phyloP scores from a whole-genome alignment of 2,329 filamentous ascomycete species.

The Emydomyces testavorans region DNA sequence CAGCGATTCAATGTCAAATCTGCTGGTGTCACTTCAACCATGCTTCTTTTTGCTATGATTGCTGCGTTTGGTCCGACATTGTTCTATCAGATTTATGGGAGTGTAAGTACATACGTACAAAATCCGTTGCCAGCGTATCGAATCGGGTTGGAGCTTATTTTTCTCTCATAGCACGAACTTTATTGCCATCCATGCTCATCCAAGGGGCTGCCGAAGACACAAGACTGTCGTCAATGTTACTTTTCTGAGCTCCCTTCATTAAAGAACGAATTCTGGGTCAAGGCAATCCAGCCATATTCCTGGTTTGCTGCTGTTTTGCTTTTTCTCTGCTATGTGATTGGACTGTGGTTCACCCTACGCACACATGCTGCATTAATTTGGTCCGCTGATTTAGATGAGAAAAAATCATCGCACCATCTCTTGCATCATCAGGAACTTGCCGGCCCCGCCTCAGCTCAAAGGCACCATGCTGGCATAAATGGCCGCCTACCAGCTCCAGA shows the following conservation, averaged over 20 bases:
- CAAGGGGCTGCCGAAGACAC: constrained; percentile 23
- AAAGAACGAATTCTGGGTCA: constrained; percentile 75
- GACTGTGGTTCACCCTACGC: constrained; percentile 85
- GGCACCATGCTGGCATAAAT: constrained; percentile 20
- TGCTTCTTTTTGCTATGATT: constrained; percentile 92
- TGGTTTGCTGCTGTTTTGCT: constrained; percentile 75
- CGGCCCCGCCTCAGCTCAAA: neutral
- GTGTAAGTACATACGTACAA: constrained; percentile 47
- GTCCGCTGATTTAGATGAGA: constrained; percentile 74
- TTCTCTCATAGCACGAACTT: constrained; percentile 59
- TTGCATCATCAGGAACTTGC: neutral
- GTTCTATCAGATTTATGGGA: constrained; percentile 98
- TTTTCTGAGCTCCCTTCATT: constrained; percentile 79
- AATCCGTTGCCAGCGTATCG: neutral
- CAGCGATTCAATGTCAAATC: constrained; percentile 96
- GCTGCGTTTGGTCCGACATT: constrained; percentile 89
- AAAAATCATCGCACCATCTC: constrained; percentile 42
- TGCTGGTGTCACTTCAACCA: constrained; percentile 91
- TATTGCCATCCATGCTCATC: constrained; percentile 59
- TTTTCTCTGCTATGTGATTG: constrained; percentile 87
- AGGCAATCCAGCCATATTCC: constrained; percentile 86
- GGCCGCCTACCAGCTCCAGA: constrained; percentile 23
- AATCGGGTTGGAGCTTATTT: constrained; percentile 25
- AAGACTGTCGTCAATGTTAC: constrained; percentile 83
- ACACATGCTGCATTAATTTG: constrained; percentile 96